Conservation (phyloP, 768 basidiomycete species). For the Psilocybe azurescens region DNA sequence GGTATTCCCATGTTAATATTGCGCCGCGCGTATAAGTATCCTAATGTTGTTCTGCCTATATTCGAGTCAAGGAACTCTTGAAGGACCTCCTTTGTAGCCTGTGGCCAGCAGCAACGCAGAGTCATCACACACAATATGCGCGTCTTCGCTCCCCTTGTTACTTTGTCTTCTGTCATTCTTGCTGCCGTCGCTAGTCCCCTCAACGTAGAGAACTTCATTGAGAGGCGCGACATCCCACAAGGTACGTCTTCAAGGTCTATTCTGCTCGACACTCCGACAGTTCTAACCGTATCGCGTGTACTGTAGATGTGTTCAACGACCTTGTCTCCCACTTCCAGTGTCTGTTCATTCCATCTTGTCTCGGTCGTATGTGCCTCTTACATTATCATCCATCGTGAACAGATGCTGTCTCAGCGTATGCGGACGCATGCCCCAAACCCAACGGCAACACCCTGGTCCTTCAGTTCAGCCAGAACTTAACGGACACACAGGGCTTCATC, state of each 20-base stretch:
- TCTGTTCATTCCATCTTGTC: not conserved
- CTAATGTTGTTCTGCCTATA: not conserved
- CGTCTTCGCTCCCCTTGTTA: not conserved
- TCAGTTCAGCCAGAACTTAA: conserved; percentile 17
- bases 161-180: not conserved
- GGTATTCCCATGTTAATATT: not conserved
- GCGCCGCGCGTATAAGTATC: not conserved
- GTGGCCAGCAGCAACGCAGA: not conserved
- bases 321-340: conserved; percentile 1
- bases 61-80: not conserved
- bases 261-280: not conserved
- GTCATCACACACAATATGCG: not conserved
- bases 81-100: not conserved
- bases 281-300: not conserved
- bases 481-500: conserved; percentile 56
- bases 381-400: not conserved
- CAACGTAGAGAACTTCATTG: not conserved
- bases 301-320: not conserved
- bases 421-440: conserved; percentile 1
- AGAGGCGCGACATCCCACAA: not conserved
- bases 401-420: conserved; percentile 4
- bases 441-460: conserved; percentile 4
- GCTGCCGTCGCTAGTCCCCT: not conserved
- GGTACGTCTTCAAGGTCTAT: not conserved
- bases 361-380: not conserved